Base-by-base conservation (phyloP, 768 basidiomycete species). In the Panellus pusillus region DNA sequence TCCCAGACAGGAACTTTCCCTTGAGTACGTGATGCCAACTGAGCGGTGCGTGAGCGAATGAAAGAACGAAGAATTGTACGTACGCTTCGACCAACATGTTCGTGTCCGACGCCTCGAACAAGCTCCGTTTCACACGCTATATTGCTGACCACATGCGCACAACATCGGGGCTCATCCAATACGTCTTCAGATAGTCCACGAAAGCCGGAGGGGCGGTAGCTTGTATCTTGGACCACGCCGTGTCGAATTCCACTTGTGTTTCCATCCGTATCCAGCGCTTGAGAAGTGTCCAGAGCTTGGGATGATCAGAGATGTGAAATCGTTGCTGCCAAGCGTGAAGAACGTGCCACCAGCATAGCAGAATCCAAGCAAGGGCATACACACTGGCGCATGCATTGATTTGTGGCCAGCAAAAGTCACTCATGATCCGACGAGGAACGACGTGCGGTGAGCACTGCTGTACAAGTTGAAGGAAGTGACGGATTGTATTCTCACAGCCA, bases 301-400 rank as follows among this genome's bases (percentile, higher is more conserved):
- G 47, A 13, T 43, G 6, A 2, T 17, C 3, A 1, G 28, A 8
- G 6, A 40, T 47, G 7, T 11, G 11, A 39, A 70, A 54, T 32
- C 67, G 65, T 40, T 66, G 62, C 36, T 67, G 63, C 67, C 66
- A 68, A 0, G 65, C 61, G 43, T 68, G 68, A 2, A 69, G 60
- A 24, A 68, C 63, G 44, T 70, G 69, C 69, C 65, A 69, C 65
- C 66, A 67, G 54, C 66, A 69, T 0, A 69, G 42, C 1, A 60
- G 38, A 17, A 67, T 37, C 1, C 24, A 27, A 0, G 62, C 37
- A 0, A 2, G 9, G 7, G 13, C 13, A 35, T 46, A 53, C 11
- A 6, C 35, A 3, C 5, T 19, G 2, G 8, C 9, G 36, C 45
- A 53, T 2, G 41, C 46, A 9, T 58, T 48, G 36, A 58, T 48